These are phyloP conservation scores for Chalciporus chontae DNA, from an alignment of 768 basidiomycete species.

Conservation along the genomic window DNA sequence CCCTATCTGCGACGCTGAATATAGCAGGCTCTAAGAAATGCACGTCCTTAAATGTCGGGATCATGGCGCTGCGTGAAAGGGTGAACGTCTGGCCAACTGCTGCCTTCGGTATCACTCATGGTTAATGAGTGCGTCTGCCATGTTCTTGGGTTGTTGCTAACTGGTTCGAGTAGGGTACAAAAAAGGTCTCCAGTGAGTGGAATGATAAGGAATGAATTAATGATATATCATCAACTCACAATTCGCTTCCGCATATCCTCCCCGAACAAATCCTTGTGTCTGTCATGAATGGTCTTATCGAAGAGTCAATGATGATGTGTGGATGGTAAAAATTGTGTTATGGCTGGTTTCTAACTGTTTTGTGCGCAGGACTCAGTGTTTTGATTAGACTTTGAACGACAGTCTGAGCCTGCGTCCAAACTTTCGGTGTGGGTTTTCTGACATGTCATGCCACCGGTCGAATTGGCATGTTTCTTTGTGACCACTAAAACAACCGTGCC, in stretches of 20 bases:
- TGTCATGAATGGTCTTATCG: no score
- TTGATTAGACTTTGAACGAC: not conserved
- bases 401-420: not conserved
- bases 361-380: no score
- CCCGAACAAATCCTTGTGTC: no score
- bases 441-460: not conserved
- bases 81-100: no score
- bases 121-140: no score
- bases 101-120: not conserved
- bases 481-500: no score
- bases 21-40: slow-evolving; percentile 1
- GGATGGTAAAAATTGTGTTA: not conserved
- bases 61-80: no score
- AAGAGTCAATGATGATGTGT: not conserved
- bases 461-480: no score
- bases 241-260: not conserved
- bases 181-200: not conserved
- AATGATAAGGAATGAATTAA: not conserved
- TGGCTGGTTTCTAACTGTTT: not conserved
- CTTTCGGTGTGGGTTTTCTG: not conserved
- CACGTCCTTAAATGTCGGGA: slow-evolving; percentile 10
- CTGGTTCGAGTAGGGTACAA: not conserved
- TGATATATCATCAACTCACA: not conserved
- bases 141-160: no score
- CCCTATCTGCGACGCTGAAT: not conserved